These are phyloP conservation scores for Neurospora sp. DNA, from an alignment of 495 filamentous ascomycete species.

Conservation along the genomic window DNA sequence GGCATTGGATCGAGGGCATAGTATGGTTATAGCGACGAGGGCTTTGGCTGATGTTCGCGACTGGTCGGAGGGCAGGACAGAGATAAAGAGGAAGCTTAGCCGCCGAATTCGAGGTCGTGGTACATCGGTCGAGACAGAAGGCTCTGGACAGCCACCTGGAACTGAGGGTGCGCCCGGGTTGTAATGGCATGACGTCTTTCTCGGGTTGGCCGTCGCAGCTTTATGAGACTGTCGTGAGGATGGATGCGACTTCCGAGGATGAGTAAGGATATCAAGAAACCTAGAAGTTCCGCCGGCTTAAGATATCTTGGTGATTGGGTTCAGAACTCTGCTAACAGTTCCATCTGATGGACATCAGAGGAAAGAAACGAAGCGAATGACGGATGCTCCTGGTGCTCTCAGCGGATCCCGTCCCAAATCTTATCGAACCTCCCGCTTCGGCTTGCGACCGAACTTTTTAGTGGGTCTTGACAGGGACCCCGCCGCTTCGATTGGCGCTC, in stretches of 20 bases:
- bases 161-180: constrained; percentile 11
- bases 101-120: constrained; percentile 8
- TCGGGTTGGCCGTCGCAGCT: background rate
- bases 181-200: constrained; percentile 10
- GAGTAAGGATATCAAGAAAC: background rate
- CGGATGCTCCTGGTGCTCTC: background rate
- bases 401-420: background rate
- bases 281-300: background rate
- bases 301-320: background rate
- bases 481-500: background rate
- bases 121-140: constrained; percentile 27
- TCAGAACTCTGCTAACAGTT: background rate
- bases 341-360: background rate
- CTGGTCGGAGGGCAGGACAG: constrained; percentile 27
- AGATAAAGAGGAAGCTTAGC: constrained; percentile 32
- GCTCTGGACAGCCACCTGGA: constrained; percentile 33
- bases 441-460: background rate
- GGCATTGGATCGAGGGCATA: constrained; percentile 14
- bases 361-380: background rate
- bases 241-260: background rate
- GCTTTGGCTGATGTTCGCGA: background rate
- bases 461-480: background rate
- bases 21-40: constrained; percentile 8
- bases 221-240: background rate
- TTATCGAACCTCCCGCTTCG: background rate